Evolutionary conservation across 257 asterid species (phyloP).

Genomic region (Salvia hispanica): DNA sequence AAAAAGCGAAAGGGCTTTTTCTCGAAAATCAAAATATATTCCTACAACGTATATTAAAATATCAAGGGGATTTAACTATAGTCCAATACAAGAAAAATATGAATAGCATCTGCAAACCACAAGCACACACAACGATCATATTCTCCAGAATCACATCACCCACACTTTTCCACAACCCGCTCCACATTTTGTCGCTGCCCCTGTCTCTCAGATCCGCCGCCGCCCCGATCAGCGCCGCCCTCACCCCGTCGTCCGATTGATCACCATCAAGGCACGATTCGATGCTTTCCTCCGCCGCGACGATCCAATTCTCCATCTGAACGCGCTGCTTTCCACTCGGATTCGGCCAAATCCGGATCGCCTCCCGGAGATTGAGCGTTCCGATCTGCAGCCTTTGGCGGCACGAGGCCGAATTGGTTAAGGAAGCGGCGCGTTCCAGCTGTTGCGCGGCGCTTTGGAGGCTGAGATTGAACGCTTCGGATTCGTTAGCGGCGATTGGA

Average conservation of each 20-base stretch:
- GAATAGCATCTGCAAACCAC: background rate
- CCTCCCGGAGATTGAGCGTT: constrained; percentile 14
- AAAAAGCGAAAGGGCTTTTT: background rate
- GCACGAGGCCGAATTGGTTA: background rate
- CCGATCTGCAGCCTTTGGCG: background rate
- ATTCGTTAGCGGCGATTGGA: constrained; percentile 2
- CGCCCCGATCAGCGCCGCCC: background rate
- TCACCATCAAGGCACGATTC: background rate
- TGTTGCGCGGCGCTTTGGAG: constrained; percentile 25
- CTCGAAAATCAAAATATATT: too few species aligned
- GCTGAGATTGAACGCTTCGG: constrained; percentile 23
- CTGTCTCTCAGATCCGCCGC: constrained; percentile 6
- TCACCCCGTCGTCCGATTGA: background rate
- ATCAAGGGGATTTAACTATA: background rate
- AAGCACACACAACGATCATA: background rate
- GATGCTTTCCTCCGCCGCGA: constrained; percentile 11
- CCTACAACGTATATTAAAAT: background rate
- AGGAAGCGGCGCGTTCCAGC: constrained; percentile 13
- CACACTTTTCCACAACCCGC: background rate
- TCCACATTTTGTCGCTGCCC: background rate
- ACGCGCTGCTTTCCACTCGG: constrained; percentile 10
- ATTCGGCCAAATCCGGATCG: constrained; percentile 6
- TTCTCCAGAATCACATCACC: background rate
- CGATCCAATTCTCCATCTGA: constrained; percentile 11
- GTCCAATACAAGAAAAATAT: constrained; percentile 9